Conservation (phyloP, 768 basidiomycete species). For the Vararia minispora region DNA sequence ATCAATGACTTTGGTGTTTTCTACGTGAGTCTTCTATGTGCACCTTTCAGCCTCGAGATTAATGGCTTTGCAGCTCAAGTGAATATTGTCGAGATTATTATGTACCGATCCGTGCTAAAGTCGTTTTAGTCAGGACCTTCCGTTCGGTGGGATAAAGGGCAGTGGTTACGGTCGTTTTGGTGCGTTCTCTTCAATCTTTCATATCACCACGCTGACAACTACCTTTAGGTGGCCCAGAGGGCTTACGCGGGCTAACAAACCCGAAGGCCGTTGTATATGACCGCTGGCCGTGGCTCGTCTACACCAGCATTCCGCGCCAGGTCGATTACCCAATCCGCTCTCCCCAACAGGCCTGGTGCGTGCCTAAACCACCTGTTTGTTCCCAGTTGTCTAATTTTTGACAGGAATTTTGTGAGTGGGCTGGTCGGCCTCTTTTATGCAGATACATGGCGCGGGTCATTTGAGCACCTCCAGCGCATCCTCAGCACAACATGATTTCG, state of each 20-base stretch:
- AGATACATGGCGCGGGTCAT: slow-evolving; percentile 33
- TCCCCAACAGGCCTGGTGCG: slow-evolving; percentile 59
- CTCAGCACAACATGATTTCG: slow-evolving; percentile 28
- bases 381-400: neutral
- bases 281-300: slow-evolving; percentile 71
- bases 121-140: slow-evolving; percentile 69
- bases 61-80: slow-evolving; percentile 49
- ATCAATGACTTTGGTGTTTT: slow-evolving; percentile 91
- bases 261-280: slow-evolving; percentile 83
- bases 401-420: slow-evolving; percentile 41
- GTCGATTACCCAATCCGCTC: slow-evolving; percentile 83
- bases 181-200: slow-evolving; percentile 20
- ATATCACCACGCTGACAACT: slow-evolving; percentile 7
- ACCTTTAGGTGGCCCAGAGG: slow-evolving; percentile 76
- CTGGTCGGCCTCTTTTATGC: slow-evolving; percentile 37
- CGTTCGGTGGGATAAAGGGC: slow-evolving; percentile 88
- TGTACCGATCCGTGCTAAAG: slow-evolving; percentile 4
- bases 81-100: slow-evolving; percentile 19
- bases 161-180: slow-evolving; percentile 94
- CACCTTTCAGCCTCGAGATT: slow-evolving; percentile 3
- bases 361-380: slow-evolving; percentile 2
- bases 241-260: slow-evolving; percentile 78
- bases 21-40: slow-evolving; percentile 42
- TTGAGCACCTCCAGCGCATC: slow-evolving; percentile 28
- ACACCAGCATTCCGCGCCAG: slow-evolving; percentile 77